Conservation (phyloP, 139 green algal genomes). For the Monoraphidium neglectum region DNA sequence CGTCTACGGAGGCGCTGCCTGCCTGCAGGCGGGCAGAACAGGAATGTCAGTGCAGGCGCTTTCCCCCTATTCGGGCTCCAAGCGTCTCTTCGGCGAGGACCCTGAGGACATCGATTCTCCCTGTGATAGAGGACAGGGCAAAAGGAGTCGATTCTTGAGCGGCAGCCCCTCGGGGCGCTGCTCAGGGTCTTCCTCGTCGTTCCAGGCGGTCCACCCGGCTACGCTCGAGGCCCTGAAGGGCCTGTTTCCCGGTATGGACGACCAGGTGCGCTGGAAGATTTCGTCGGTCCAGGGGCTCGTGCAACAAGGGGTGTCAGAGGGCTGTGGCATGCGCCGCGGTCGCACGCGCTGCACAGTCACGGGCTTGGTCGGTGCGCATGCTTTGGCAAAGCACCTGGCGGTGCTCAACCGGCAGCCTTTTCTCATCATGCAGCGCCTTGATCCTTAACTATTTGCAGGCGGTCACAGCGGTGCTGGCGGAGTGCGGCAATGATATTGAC, state of each 20-base stretch:
- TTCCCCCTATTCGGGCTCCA: not conserved
- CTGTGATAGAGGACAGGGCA: not conserved
- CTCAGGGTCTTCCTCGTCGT: not conserved
- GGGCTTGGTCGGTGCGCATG: too few relatives aligned
- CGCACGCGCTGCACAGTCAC: too few relatives aligned
- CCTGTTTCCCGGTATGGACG: conserved; percentile 74
- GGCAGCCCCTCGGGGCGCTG: conserved; percentile 26
- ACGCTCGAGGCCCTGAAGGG: conserved; percentile 52
- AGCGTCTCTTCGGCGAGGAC: conserved; percentile 39
- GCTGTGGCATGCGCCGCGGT: too few relatives aligned
- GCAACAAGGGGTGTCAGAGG: too few relatives aligned
- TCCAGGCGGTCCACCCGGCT: conserved; percentile 9
- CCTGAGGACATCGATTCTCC: not conserved
- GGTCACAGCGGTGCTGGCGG: conserved; percentile 63
- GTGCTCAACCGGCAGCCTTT: too few relatives aligned
- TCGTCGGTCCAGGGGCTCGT: too few relatives aligned
- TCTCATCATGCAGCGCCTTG: too few relatives aligned
- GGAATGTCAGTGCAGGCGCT: too few relatives aligned
- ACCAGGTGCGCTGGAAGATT: conserved; percentile 53
- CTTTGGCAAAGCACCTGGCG: too few relatives aligned
- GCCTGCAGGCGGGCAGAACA: too few relatives aligned
- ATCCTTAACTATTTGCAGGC: too few relatives aligned
- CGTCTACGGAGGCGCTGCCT: too few relatives aligned
- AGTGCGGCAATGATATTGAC: conserved; percentile 82
- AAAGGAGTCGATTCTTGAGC: not conserved